Base-by-base conservation (phyloP, 306 rosid species). In the Prunus salicina region DNA sequence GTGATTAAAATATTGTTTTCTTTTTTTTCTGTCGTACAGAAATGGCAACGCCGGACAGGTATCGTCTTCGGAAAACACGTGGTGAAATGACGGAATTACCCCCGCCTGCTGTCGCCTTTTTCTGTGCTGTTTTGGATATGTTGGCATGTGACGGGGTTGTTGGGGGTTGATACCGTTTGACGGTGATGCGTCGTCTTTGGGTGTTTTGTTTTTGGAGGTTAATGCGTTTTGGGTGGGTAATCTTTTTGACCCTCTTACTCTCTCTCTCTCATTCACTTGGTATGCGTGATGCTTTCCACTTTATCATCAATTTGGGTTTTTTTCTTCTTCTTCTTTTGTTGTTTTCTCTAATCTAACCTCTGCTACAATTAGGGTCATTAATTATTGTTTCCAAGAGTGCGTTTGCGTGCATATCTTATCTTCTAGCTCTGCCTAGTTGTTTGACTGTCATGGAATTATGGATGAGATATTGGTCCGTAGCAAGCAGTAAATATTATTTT, bases 61-160 rank as follows among this genome's bases (percentile, higher is more conserved):
- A 20, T 64, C 18, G 19, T 16, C 71, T 53, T 74, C 10, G 25
- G 18, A 61, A 74, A 74, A 27, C 27, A 32, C 28, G 18, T 20
- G 2, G 0, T 3, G 18, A 52, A 76, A 34, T 41, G 52, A 53
- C 73, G 20, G 19, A 12, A 24, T 0, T 14, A 1, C 20, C 64
- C 72, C 49, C 43, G 8, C 2, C 9, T 38, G 9, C 10, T 38
- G 43, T 38, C 43, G 9, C 2, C 1, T 14, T 8, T 69, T 49
- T 49, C 13, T 24, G 0, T n/a, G 1, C 2, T 19, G 6, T 64
- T 13, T 41, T 52, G 45, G 7, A 18, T 25, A 16, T 1, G 50
- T 27, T 28, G 8, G 60, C 83, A 79, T 70, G 81, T 75, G 86
- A 76, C 43, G 46, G 71, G 73, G 53, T 51, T 32, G 28, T 72